Evolutionary conservation across 805 yeast genomes (phyloP), one percentile per base, ranked within the genome.

Genomic region (Yamadazyma laniorum): DNA sequence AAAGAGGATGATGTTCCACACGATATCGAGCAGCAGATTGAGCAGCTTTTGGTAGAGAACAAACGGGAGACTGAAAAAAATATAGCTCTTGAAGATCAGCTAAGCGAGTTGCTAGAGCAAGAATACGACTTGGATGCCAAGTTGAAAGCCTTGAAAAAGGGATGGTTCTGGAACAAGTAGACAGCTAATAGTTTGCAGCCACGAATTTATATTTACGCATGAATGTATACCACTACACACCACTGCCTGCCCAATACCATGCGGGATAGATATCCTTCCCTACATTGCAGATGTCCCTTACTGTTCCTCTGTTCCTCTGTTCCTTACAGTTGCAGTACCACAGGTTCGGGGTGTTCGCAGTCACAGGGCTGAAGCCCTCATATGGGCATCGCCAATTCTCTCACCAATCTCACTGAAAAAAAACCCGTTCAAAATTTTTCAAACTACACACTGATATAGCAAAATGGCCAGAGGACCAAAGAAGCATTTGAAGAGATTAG

Each of bases 401-500:
- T 15, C 18, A 25, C 17, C 37, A 4, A 9, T 13, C 8, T 11
- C 13, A 30, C 16, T 3, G 3, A 26, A 14, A 3, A 17, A 26
- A 17, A n/a, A 11, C 32, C 21, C 17, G 26, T 12, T 23, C 31
- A 23, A 35, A 30, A 31, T 21, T 35, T 36, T 36, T 36, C 40
- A 36, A 22, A 28, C 25, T 22, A 26, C 37, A 18, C 19, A 36
- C n/a, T 6, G 5, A 9, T 30, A 11, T 17, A 8, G 16, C 29
- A 63, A 56, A 63, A 68, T 68, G 74, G 74, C 74, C 67, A 68
- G 74, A 68, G 74, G 74, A 71, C 74, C 73, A 85, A 88, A 89
- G 90, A 90, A 91, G 83, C 97, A 91, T 75, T 83, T 90, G 74
- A 90, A 91, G 85, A 89, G 98, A 85, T 85, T 91, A 77, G 96